Evolutionary conservation across 202 grass and related monocot genomes (phyloP).

Genomic region (Thinopyrum obtusiflorum): DNA sequence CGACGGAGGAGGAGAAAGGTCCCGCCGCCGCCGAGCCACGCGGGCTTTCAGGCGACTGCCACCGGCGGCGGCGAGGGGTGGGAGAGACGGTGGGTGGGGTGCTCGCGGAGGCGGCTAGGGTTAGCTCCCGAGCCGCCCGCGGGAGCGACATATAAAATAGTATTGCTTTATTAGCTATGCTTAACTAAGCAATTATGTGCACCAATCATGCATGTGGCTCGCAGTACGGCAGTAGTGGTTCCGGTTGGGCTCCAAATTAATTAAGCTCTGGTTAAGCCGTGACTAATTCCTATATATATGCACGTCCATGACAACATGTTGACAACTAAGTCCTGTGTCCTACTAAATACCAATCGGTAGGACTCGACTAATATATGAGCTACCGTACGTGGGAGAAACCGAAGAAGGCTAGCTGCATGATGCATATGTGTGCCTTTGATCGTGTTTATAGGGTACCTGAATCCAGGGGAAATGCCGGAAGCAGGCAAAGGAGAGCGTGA

Average conservation of each 20-base stretch:
- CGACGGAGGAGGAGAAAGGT: too few species aligned
- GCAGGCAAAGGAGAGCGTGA: constrained; percentile 73
- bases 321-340: background rate
- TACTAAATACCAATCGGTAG: too few species aligned
- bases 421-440: background rate
- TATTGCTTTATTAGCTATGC: background rate
- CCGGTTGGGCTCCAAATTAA: background rate
- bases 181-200: background rate
- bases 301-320: too few species aligned
- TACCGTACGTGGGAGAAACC: background rate
- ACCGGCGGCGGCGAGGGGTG: too few species aligned
- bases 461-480: constrained; percentile 82
- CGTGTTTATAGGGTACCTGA: constrained; percentile 34
- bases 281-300: background rate
- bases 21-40: too few species aligned
- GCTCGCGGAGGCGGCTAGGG: too few species aligned
- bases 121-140: too few species aligned
- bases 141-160: background rate
- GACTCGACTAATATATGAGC: too few species aligned
- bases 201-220: background rate
- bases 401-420: background rate
- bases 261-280: background rate
- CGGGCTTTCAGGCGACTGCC: too few species aligned
- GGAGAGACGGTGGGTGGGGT: too few species aligned
- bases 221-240: too few species aligned